Evolutionary conservation across 345 rosid genomes (phyloP).

Genomic region (Sonneratia caseolaris): DNA sequence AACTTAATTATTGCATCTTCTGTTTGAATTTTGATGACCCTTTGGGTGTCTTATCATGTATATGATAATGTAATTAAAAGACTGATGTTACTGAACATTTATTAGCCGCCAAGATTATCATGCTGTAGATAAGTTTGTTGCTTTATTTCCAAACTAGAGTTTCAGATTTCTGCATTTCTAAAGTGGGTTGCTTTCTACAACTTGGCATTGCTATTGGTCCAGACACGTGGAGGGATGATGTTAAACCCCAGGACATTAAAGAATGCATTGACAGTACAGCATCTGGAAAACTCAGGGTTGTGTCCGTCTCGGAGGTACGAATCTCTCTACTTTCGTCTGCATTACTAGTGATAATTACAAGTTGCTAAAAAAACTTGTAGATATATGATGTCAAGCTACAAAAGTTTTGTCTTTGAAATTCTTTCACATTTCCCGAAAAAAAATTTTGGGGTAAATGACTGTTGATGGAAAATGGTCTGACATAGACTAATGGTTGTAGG

Average conservation of each 20-base stretch:
- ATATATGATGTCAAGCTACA: neutral
- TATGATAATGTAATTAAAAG: neutral
- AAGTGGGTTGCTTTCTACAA: neutral
- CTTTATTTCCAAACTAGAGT: neutral
- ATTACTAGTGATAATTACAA: neutral
- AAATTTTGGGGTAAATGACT: too few relatives aligned
- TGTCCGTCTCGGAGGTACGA: conserved; percentile 64
- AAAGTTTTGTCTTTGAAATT: neutral
- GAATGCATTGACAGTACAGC: conserved; percentile 49
- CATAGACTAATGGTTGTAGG: conserved; percentile 26
- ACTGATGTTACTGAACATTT: neutral
- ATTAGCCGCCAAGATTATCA: neutral
- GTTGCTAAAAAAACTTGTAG: too few relatives aligned
- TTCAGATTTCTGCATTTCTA: neutral
- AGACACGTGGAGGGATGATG: conserved; percentile 93
- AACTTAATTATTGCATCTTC: conserved; percentile 3
- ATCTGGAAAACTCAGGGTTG: conserved; percentile 58
- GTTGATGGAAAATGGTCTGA: neutral
- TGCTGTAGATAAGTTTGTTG: neutral
- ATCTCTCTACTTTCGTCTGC: neutral
- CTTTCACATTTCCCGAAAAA: neutral
- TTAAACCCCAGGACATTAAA: conserved; percentile 47
- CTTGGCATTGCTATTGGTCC: conserved; percentile 1
- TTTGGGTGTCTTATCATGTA: neutral
- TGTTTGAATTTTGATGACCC: neutral